Conservation (phyloP, 164 flowering plant species). For the Tetrastigma voinierianum region DNA sequence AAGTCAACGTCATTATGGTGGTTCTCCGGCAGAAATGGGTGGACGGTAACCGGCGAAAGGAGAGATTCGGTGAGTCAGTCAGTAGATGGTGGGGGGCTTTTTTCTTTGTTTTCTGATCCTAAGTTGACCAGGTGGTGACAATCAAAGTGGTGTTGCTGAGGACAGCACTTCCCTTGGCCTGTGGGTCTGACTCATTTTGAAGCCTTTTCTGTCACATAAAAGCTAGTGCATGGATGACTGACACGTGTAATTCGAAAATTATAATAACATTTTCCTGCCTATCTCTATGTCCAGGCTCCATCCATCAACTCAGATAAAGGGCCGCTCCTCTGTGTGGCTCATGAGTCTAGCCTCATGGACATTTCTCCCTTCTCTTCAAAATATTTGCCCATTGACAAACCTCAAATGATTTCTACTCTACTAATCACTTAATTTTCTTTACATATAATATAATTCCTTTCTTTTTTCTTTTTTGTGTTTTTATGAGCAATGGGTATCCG, state of each 20-base stretch:
- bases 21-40: constrained; percentile 6
- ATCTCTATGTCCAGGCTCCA: too few relatives aligned
- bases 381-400: too few relatives aligned
- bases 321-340: too few relatives aligned
- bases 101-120: not conserved
- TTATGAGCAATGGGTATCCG: too few relatives aligned
- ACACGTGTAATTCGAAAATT: constrained; percentile 18
- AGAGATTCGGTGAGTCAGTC: constrained; percentile 4
- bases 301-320: too few relatives aligned
- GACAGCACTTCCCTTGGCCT: not conserved
- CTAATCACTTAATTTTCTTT: too few relatives aligned
- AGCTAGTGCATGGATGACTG: constrained; percentile 11
- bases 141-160: not conserved
- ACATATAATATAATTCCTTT: too few relatives aligned
- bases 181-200: constrained; percentile 10
- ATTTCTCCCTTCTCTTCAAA: too few relatives aligned
- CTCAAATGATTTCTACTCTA: too few relatives aligned
- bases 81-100: not conserved
- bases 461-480: too few relatives aligned
- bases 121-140: not conserved
- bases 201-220: constrained; percentile 28
- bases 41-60: constrained; percentile 7
- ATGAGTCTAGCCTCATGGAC: too few relatives aligned
- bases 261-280: not conserved
- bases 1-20: constrained; percentile 46